Conservation (phyloP, 805 yeast species). For the Priceomyces carsonii region DNA sequence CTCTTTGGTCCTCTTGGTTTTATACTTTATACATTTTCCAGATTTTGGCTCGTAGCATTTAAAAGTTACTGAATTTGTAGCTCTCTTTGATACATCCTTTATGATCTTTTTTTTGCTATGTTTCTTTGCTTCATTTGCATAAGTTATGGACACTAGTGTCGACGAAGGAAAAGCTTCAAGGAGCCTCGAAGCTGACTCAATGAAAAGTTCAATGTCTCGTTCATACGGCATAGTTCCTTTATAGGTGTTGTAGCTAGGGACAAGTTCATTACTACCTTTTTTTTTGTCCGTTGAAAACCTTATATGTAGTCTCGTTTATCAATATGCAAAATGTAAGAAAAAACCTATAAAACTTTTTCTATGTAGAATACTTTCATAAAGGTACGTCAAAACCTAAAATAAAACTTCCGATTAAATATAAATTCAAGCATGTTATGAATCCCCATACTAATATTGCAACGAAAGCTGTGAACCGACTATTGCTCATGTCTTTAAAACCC, state of each 20-base stretch:
- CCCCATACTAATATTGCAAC: conserved; percentile 67
- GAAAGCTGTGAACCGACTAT: conserved; percentile 54
- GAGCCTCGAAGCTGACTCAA: conserved; percentile 29
- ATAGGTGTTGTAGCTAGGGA: too few relatives aligned
- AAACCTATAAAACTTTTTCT: too few relatives aligned
- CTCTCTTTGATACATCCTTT: conserved; percentile 10
- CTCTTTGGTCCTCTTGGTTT: conserved; percentile 67
- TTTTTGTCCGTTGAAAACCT: too few relatives aligned
- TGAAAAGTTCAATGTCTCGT: conserved; percentile 24
- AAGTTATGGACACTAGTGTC: conserved; percentile 36
- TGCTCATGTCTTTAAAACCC: conserved; percentile 66
- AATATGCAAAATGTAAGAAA: too few relatives aligned
- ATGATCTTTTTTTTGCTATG: conserved; percentile 10
- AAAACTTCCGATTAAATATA: conserved; percentile 57
- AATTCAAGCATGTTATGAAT: conserved; percentile 67
- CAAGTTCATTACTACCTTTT: too few relatives aligned
- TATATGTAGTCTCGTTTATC: too few relatives aligned
- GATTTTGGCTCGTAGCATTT: conserved; percentile 66
- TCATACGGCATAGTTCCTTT: conserved; percentile 7
- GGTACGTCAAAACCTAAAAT: conserved; percentile 30
- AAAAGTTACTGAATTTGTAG: conserved; percentile 45
- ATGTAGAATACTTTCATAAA: too few relatives aligned
- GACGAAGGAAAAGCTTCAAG: conserved; percentile 39
- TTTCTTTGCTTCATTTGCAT: conserved; percentile 31
- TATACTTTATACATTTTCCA: conserved; percentile 60